Base-by-base conservation (phyloP, 2,329 filamentous ascomycete species). In the Monilinia polystroma region DNA sequence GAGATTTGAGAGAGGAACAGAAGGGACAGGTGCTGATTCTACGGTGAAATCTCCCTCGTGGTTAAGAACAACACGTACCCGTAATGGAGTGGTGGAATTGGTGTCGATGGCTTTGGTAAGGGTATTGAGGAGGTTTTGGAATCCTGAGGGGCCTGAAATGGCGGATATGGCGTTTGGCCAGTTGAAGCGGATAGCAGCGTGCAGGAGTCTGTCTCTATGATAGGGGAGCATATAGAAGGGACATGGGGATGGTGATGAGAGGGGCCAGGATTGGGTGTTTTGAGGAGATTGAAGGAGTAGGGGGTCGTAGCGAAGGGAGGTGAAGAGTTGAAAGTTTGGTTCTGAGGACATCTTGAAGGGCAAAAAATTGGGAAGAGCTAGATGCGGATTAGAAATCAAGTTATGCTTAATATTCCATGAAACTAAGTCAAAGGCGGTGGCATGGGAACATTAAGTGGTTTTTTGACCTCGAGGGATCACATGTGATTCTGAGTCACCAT, bases 221-320 rank as follows among this genome's bases (percentile, higher is more conserved):
- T 89, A 88, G 67, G 87, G 82, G 20, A 95, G 84, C 83, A 96
- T 92, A 77, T 96, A 96, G 72, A 92, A 88, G 0, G 88, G 85
- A 11, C 87, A 90, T 8, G 79, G 55, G 12, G 74, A 29, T 26
- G 65, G 35, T 74, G 70, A 72, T 80, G 81, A 53, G 73, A 87
- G 87, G 79, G 82, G 66, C 71, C 68, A 72, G 8, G 65, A 18
- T 51, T 68, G 49, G 26, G 68, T 70, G 58, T 73, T 73, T 72
- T 68, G 55, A 70, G 72, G 18, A 70, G 74, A 65, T 73, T 75
- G 29, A 70, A 69, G 49, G 72, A 94, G 83, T 1, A 76, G 75
- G 20, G 84, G 82, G 71, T 94, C 91, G 75, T 89, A 92, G 64
- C 91, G 88, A 66, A 93, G 80, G 0, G 90, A 89, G 3, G 88